A percentile compares a stretch with the other conserved stretches of the same genome.
These are phyloP conservation scores for Fusarium irregulare DNA, from an alignment of 2,329 filamentous ascomycete genomes.

Conservation along the genomic window DNA sequence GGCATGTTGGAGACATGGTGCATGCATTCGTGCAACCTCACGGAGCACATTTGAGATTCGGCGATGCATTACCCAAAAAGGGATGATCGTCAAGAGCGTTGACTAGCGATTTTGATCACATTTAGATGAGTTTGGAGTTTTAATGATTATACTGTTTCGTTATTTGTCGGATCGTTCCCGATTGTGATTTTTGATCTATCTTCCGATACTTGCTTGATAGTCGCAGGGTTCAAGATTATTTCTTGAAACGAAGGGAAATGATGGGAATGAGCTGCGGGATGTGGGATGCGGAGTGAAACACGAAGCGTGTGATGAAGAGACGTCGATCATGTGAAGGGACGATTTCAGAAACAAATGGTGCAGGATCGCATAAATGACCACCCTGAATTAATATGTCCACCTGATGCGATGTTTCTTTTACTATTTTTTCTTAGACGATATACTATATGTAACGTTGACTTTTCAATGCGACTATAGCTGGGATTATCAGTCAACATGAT, in stretches of 20 bases:
- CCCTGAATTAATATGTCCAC: slow-evolving; percentile 24
- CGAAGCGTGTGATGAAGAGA: slow-evolving; percentile 17
- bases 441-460: slow-evolving; percentile 8
- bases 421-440: background rate
- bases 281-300: slow-evolving; percentile 33
- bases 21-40: slow-evolving; percentile 36
- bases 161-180: background rate
- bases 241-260: slow-evolving; percentile 32
- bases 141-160: background rate
- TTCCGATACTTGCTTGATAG: slow-evolving; percentile 6
- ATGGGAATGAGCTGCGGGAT: slow-evolving; percentile 25
- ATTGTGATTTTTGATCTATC: background rate
- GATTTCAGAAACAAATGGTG: slow-evolving; percentile 5
- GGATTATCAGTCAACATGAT: background rate
- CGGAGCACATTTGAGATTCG: slow-evolving; percentile 37
- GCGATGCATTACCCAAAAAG: slow-evolving; percentile 11
- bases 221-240: slow-evolving; percentile 19
- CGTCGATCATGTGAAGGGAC: slow-evolving; percentile 28
- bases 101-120: slow-evolving; percentile 36
- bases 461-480: slow-evolving; percentile 1
- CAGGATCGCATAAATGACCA: slow-evolving; percentile 20
- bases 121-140: slow-evolving; percentile 34
- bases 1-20: slow-evolving; percentile 38
- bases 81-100: slow-evolving; percentile 27
- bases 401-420: slow-evolving; percentile 12